phyloP scores from a whole-genome alignment of 2,329 filamentous ascomycete genomes.

The Pezicula carpinea region DNA sequence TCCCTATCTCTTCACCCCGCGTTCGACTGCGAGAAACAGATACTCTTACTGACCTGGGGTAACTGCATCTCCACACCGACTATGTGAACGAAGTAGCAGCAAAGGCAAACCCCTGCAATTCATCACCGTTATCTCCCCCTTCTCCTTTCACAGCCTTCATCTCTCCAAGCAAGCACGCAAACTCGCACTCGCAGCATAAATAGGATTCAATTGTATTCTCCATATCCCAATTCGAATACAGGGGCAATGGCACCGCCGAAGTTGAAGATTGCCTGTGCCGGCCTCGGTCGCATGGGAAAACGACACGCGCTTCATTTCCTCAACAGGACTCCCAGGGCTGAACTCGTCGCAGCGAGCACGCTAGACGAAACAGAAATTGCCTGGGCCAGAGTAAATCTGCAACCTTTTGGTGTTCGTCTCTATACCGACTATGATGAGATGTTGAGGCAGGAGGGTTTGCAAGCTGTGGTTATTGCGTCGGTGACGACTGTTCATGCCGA shows the following conservation, averaged over 20 bases:
- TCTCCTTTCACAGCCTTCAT: too few species aligned
- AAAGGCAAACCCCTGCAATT: too few species aligned
- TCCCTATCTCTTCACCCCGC: too few species aligned
- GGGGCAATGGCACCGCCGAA: slow-evolving; percentile 16
- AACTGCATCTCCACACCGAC: too few species aligned
- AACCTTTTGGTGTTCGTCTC: slow-evolving; percentile 37
- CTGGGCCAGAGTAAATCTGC: slow-evolving; percentile 40
- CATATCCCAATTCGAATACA: too few species aligned
- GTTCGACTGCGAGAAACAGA: too few species aligned
- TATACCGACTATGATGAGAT: slow-evolving; percentile 44
- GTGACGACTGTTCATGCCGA: slow-evolving; percentile 51
- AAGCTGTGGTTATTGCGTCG: slow-evolving; percentile 38
- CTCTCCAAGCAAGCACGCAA: too few species aligned
- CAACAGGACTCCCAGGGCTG: slow-evolving; percentile 39
- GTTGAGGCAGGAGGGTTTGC: slow-evolving; percentile 35
- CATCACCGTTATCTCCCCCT: too few species aligned
- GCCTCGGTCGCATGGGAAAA: slow-evolving; percentile 48
- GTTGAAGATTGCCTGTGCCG: slow-evolving; percentile 41
- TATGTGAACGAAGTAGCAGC: too few species aligned
- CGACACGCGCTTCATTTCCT: slow-evolving; percentile 45
- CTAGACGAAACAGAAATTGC: slow-evolving; percentile 38
- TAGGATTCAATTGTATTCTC: too few species aligned
- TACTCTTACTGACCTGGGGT: too few species aligned
- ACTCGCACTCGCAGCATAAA: too few species aligned
- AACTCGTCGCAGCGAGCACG: slow-evolving; percentile 45